A percentile compares a stretch with the other conserved stretches of the same genome.
Conservation (phyloP, 1,284 basidiomycete species). For the Marasmius tenuissimus region DNA sequence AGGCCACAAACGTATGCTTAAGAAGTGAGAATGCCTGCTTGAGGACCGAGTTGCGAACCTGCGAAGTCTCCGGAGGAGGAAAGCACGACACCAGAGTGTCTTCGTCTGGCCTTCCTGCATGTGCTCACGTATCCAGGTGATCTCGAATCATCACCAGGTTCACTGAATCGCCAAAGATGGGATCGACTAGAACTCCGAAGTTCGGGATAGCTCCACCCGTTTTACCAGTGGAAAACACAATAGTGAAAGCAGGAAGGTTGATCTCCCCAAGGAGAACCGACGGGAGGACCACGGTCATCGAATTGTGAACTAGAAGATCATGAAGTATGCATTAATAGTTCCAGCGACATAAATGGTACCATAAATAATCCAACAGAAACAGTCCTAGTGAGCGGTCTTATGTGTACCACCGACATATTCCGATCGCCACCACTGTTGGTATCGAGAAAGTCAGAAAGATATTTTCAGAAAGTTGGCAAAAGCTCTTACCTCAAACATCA, state of each 20-base stretch:
- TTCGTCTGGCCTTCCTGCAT: no score
- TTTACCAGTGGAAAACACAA: no score
- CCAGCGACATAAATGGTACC: background rate
- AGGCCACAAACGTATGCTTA: no score
- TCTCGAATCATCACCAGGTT: no score
- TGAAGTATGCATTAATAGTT: background rate
- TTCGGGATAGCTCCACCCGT: no score
- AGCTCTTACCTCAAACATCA: slow-evolving; percentile 70
- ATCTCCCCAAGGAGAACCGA: background rate
- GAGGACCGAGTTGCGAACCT: no score
- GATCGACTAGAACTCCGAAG: no score
- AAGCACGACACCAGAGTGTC: no score
- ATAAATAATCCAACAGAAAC: background rate
- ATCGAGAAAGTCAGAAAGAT: background rate
- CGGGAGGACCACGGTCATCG: background rate
- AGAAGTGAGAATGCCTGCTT: no score
- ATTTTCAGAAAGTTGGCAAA: background rate
- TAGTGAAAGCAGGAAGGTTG: background rate
- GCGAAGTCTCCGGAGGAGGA: no score
- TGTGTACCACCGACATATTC: slow-evolving; percentile 1
- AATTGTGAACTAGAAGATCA: background rate
- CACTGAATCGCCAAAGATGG: no score
- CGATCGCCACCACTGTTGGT: background rate
- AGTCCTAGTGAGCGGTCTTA: background rate
- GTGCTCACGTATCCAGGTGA: no score